Base-by-base conservation (phyloP, 1,139 yeast species). In the Suhomyces yuchorum region DNA sequence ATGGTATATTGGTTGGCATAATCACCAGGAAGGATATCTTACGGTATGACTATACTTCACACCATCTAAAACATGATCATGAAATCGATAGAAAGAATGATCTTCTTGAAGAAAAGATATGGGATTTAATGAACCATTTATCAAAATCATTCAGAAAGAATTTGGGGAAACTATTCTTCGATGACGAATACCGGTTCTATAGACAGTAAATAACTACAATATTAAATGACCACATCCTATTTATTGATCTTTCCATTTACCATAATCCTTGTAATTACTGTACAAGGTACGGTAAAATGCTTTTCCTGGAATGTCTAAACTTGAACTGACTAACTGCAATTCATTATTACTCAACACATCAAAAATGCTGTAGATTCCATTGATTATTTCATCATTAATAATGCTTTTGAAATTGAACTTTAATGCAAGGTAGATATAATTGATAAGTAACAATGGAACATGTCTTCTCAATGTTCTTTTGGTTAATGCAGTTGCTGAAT, bases 221-320 rank as follows among this genome's bases (percentile, higher is more conserved):
- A n/a, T 39, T 28, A 12, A 26, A 37, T 26, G 34, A 26, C 6
- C n/a, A 20, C 19, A 11, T 17, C 11, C 8, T 17, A 17, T 38
- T 30, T 41, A 52, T 37, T 50, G 64, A 77, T 83, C 90, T 50
- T 70, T 82, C 98, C 98, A 92, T 64, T 87, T 89, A 47, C 97
- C 97, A 54, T 77, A 78, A 56, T 80, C 83, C 62, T 81, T 81
- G 67, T 90, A 93, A 53, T 86, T 90, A 6, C 80, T 80, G 58
- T 87, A 89, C 38, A 91, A 60, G 0, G 81, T 70, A 61, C 80
- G 84, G 71, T 84, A 87, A 56, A 85, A 81, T 2, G 84, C 76
- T 54, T 87, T 79, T 1, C 96, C 88, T 39, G 87, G 79, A 22
- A 72, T 65, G 57, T 92, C 97, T 59, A 92, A 69, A n/a, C 84